phyloP scores from a whole-genome alignment of 2,329 filamentous ascomycete genomes.

The Cercospora sojina region DNA sequence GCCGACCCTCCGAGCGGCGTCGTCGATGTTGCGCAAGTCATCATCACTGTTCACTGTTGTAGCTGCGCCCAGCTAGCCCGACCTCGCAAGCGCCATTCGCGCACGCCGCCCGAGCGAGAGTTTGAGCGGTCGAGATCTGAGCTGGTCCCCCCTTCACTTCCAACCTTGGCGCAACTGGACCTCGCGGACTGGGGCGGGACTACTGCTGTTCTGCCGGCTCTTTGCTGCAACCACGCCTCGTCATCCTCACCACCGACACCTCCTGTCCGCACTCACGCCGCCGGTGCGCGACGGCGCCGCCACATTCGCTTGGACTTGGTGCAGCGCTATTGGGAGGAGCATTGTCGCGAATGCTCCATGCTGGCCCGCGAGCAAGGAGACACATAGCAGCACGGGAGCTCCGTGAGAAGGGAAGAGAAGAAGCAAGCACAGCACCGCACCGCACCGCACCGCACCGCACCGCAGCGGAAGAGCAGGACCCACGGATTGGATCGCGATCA shows the following conservation, averaged over 20 bases:
- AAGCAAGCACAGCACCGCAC: too few relatives aligned
- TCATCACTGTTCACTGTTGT: not conserved
- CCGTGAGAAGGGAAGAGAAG: conserved; percentile 7
- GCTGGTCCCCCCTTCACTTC: conserved; percentile 3
- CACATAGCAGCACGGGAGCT: conserved; percentile 3
- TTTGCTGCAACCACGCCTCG: not conserved
- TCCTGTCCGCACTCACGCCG: not conserved
- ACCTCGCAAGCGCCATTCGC: not conserved
- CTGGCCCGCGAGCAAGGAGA: not conserved
- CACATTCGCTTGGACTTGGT: conserved; percentile 10
- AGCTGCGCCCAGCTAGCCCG: not conserved
- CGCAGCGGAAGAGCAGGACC: conserved; percentile 2
- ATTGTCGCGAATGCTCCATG: not conserved
- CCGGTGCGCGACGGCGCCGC: conserved; percentile 10
- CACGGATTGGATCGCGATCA: not conserved
- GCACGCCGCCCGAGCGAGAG: not conserved
- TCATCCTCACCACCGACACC: conserved; percentile 4
- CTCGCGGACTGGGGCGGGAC: not conserved
- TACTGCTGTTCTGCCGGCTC: not conserved
- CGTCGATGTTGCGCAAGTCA: not conserved
- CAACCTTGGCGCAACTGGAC: conserved; percentile 1
- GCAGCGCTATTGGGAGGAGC: not conserved
- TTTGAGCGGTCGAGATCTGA: not conserved
- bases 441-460: too few relatives aligned
- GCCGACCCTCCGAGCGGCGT: not conserved